Base-by-base conservation (phyloP, 768 basidiomycete genomes). In the Pholiota conissans region DNA sequence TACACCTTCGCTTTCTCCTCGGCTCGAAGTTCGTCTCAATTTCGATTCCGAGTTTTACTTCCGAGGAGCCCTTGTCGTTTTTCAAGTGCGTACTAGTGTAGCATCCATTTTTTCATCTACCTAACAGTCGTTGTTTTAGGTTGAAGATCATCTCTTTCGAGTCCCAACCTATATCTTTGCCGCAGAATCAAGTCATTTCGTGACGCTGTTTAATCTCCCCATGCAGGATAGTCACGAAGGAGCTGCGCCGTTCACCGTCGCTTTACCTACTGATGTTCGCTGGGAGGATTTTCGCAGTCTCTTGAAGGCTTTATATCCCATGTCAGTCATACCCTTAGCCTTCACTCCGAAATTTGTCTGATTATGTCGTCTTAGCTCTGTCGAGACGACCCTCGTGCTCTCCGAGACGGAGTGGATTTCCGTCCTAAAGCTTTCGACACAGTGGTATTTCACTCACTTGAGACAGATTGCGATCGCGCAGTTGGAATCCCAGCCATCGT, bases 151-250 rank as follows among this genome's bases (percentile, higher is more conserved):
- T n/a, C n/a, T n/a, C n/a, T n/a, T n/a, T n/a, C n/a, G n/a, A n/a
- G n/a, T n/a, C n/a, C n/a, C n/a, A n/a, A n/a, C n/a, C n/a, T n/a
- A n/a, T n/a, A n/a, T n/a, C n/a, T n/a, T n/a, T n/a, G n/a, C n/a
- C n/a, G n/a, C n/a, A n/a, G n/a, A n/a, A n/a, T n/a, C n/a, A n/a
- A n/a, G n/a, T n/a, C n/a, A n/a, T n/a, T n/a, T n/a, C n/a, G n/a
- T n/a, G n/a, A n/a, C n/a, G n/a, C n/a, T 63, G 57, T 59, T 58
- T 39, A 7, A 30, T 2, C 48, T 61, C 26, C 50, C 14, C 57
- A 2, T 32, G 42, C n/a, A 13, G 14, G 10, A 30, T 56, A 51
- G 47, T 30, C 40, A 4, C 8, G 22, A 50, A 40, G 0, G 48
- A 11, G 5, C 9, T 11, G 0, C 57, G 42, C 3, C 56, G 28